phyloP scores from a whole-genome alignment of 2,329 filamentous ascomycete genomes.

The Leptographium galeiforme region DNA sequence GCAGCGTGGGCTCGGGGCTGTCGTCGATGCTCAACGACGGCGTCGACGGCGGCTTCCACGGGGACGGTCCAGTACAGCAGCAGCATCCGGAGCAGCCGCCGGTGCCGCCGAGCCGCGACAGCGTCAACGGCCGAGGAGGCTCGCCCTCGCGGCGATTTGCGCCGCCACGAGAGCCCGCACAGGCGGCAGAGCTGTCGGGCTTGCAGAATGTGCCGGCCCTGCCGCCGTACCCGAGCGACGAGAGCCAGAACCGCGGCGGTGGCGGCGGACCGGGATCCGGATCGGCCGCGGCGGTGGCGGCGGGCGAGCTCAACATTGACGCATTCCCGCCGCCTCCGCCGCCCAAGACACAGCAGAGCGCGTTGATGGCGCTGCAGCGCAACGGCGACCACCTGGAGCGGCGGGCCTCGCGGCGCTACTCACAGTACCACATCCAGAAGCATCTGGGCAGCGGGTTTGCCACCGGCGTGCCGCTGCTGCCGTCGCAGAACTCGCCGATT shows the following conservation, averaged over 20 bases:
- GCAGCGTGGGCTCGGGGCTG: conserved; percentile 42
- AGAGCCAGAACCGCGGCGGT: neutral
- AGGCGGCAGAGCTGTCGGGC: conserved; percentile 49
- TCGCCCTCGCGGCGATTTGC: conserved; percentile 36
- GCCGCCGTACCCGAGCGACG: conserved; percentile 46
- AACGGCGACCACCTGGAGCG: conserved; percentile 77
- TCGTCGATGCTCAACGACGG: conserved; percentile 48
- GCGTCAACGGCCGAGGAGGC: conserved; percentile 12
- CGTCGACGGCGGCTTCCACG: conserved; percentile 37
- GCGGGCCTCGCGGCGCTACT: conserved; percentile 84
- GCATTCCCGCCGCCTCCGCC: conserved; percentile 63
- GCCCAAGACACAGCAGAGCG: conserved; percentile 68
- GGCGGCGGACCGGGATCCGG: neutral
- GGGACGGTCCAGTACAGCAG: conserved; percentile 18
- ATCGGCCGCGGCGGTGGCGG: conserved; percentile 21
- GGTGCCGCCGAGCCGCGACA: conserved; percentile 13
- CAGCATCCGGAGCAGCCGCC: conserved; percentile 14
- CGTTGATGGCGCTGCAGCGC: conserved; percentile 77
- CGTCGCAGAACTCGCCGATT: conserved; percentile 67
- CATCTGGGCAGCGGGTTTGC: conserved; percentile 63
- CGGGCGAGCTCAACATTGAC: conserved; percentile 42
- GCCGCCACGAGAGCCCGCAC: conserved; percentile 33
- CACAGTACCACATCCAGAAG: conserved; percentile 92
- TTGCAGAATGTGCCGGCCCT: conserved; percentile 64
- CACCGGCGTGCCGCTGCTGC: conserved; percentile 75